Base-by-base conservation (phyloP, 164 flowering plant species). In the Vitis rupestris region DNA sequence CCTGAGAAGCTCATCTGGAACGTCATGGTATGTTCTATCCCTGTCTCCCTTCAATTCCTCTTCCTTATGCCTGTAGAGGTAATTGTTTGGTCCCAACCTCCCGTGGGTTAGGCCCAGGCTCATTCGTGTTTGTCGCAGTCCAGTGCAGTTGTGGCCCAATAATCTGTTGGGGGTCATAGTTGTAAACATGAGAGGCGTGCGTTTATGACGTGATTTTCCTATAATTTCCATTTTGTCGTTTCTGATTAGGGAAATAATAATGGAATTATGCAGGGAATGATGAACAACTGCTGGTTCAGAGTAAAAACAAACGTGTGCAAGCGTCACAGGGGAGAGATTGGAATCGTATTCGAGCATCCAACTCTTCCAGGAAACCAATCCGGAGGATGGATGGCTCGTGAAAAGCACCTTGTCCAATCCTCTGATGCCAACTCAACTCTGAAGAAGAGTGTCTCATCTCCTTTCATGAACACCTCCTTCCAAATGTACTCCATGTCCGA, bases 241-340 rank as follows among this genome's bases (percentile, higher is more conserved):
- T 37, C 44, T 6, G 7, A 37, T 37, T 37, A 37, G 7, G 44
- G 44, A 37, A 37, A 37, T 37, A 37, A 37, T 37, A 37, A 37
- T 37, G 44, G 44, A 37, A 19, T 44, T 63, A 48, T 68, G 59
- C 85, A 94, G 98, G 99, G 99, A 1, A 94, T 94, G 99, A 94
- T 94, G 99, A 94, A 94, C 84, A 94, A 94, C 67, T 94, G 97
- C 74, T 94, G 99, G 99, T 94, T 92, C 82, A 78, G 90, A 19
- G 94, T 94, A 50, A 94, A 85, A 68, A 84, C 82, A 31, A 87
- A 84, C 60, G 80, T 87, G 73, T 90, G 94, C 86, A 90, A 81
- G 77, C 88, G 85, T 1, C 85, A 82, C 82, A 81, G 75, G 65
- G 97, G 97, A 8, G 99, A 94, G 76, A 83, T 90, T 29, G 95